phyloP scores from a whole-genome alignment of 495 filamentous ascomycete species.

The Talaromyces nanjingensis region DNA sequence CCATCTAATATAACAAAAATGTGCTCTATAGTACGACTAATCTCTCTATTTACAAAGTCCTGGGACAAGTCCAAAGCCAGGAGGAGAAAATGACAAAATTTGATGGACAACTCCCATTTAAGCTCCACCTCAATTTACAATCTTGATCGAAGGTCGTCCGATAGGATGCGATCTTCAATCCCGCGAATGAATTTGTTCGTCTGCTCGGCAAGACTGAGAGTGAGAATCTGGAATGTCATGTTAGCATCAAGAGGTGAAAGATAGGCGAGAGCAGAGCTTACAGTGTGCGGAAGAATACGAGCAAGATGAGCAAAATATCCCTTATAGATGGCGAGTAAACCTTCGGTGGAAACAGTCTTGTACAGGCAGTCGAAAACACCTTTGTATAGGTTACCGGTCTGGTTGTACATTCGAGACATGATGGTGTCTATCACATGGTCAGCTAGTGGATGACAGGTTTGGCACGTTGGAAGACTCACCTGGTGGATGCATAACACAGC shows the following conservation, averaged over 20 bases:
- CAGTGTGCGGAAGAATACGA: conserved; percentile 88
- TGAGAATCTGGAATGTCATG: conserved; percentile 56
- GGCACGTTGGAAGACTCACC: conserved; percentile 43
- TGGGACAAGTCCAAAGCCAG: neutral
- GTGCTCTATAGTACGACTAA: neutral
- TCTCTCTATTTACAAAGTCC: neutral
- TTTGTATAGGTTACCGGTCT: conserved; percentile 91
- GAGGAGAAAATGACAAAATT: neutral
- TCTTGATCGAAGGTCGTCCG: conserved; percentile 39
- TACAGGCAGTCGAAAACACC: conserved; percentile 86
- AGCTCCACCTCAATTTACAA: conserved; percentile 24
- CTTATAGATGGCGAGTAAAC: conserved; percentile 92
- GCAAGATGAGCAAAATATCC: conserved; percentile 94
- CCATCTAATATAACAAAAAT: neutral
- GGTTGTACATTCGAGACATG: conserved; percentile 99
- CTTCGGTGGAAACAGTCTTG: conserved; percentile 89
- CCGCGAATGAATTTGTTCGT: conserved; percentile 85
- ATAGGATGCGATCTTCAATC: conserved; percentile 62
- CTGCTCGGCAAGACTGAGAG: conserved; percentile 89
- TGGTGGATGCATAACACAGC: conserved; percentile 96
- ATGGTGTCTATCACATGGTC: conserved; percentile 66
- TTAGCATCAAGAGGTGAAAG: neutral
- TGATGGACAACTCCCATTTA: neutral
- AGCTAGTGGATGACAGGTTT: conserved; percentile 3
- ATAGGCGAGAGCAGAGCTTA: conserved; percentile 24